Evolutionary conservation across 352 stramenopile genomes (phyloP), one percentile per base, ranked within the genome.

Genomic region (Globisporangium paddicum): DNA sequence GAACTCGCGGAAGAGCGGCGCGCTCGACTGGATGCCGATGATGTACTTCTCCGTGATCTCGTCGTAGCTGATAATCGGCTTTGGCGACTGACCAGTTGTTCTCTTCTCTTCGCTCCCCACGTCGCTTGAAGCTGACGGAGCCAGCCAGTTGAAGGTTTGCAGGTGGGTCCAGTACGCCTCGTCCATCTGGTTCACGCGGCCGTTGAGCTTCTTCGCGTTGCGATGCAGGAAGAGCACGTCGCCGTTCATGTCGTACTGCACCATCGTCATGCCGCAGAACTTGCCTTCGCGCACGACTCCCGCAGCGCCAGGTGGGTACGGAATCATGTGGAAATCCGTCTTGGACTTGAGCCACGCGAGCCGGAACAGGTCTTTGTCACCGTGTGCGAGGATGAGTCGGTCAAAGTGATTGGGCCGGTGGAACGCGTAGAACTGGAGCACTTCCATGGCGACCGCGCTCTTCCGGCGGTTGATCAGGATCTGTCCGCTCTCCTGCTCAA

Each of bases 301-400:
- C 0, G 77, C 77, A 11, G 73, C 60, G 2, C 60, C 81, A 6
- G 77, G 75, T 3, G 80, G 73, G 28, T 70, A 74, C 28, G 64
- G 64, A 7, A 93, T 72, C 79, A 90, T 90, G 55, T 79, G 70
- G 45, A 79, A 93, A 9, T 67, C 60, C 32, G 72, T 71, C 10
- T 77, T 67, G 13, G 73, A 71, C 58, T 90, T 93, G 63, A 90
- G 75, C 80, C 83, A 93, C 11, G 80, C 83, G 28, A 93, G 66
- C 18, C 83, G 79, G 59, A 90, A 93, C 16, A 93, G 69, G 34
- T 93, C 83, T 52, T 93, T 93, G 61, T 93, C 83, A 34, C 82
- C 82, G 47, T 87, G 76, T 8, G 82, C 79, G 32, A 90, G 54
- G 55, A 85, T 73, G 40, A 88, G 64, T 19, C 64, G 65, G 14